Evolutionary conservation across 2,329 filamentous ascomycete species (phyloP).

Genomic region (Colletotrichum brevisporum): DNA sequence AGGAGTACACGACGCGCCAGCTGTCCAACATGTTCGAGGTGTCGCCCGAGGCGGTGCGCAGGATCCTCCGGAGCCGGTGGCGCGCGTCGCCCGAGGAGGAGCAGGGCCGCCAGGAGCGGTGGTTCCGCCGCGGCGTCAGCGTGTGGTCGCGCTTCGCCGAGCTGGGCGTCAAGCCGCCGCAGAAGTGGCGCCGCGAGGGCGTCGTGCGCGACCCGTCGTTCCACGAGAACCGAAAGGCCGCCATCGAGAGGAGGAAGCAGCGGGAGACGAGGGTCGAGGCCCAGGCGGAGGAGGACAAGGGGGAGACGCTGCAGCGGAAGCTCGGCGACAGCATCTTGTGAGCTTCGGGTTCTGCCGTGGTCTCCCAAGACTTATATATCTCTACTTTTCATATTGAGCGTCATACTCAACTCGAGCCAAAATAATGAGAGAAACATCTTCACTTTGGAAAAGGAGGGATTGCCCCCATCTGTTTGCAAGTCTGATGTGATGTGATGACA

Average conservation of each 20-base stretch:
- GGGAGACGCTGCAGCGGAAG: conserved; percentile 45
- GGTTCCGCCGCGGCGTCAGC: conserved; percentile 71
- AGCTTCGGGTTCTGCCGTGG: background rate
- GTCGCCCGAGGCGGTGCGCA: conserved; percentile 87
- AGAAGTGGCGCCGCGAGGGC: conserved; percentile 71
- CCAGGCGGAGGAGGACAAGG: conserved; percentile 46
- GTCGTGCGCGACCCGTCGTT: conserved; percentile 61
- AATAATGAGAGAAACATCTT: too few species aligned
- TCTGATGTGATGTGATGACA: too few species aligned
- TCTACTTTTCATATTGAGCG: background rate
- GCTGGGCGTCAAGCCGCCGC: conserved; percentile 73
- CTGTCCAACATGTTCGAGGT: conserved; percentile 86
- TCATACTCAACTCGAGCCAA: too few species aligned
- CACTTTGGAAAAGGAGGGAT: too few species aligned
- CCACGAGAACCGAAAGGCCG: conserved; percentile 52
- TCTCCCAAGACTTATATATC: background rate
- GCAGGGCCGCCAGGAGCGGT: conserved; percentile 69
- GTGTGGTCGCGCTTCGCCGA: conserved; percentile 74
- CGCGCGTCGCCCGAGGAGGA: conserved; percentile 70
- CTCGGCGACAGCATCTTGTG: conserved; percentile 47
- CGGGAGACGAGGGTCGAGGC: conserved; percentile 49
- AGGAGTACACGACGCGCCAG: conserved; percentile 79
- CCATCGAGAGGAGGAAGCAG: conserved; percentile 45
- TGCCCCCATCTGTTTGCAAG: too few species aligned
- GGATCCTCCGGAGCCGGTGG: conserved; percentile 89